Percentiles rank a stretch among this genome's conserved stretches.
Evolutionary conservation across 495 filamentous ascomycete species (phyloP).

Genomic region (Daldinia bambusicola): DNA sequence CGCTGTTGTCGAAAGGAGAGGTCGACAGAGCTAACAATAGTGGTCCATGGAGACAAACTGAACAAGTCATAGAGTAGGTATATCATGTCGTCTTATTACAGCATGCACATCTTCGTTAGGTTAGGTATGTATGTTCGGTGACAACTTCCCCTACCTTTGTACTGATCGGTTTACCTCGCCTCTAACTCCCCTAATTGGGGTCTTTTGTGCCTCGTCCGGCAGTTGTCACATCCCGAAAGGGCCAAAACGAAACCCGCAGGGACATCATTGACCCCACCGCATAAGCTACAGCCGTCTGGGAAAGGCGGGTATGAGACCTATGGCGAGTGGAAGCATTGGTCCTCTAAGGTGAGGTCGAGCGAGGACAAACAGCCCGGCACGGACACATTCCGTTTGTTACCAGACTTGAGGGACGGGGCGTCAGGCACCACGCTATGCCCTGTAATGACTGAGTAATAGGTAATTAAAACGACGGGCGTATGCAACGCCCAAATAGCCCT

Average conservation of each 20-base stretch:
- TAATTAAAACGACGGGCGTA: conserved; percentile 3
- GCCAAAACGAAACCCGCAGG: conserved; percentile 23
- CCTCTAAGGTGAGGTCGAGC: conserved; percentile 23
- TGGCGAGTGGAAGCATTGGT: conserved; percentile 7
- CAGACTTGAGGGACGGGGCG: conserved; percentile 26
- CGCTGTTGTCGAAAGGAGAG: conserved; percentile 24
- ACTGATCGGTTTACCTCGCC: conserved; percentile 41
- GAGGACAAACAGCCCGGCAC: conserved; percentile 25
- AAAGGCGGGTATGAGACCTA: conserved; percentile 35
- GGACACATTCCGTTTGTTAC: conserved; percentile 29
- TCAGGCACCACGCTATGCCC: conserved; percentile 30
- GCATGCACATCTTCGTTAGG: neutral
- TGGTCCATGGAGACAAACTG: conserved; percentile 22
- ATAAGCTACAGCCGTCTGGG: conserved; percentile 26
- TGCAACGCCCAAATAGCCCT: conserved; percentile 26
- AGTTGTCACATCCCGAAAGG: conserved; percentile 36
- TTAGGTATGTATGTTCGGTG: conserved; percentile 9
- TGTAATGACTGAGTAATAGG: conserved; percentile 42
- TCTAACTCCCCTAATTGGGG: conserved; percentile 34
- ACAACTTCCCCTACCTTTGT: conserved; percentile 32
- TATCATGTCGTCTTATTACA: conserved; percentile 37
- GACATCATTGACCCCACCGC: conserved; percentile 40
- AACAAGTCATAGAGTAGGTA: conserved; percentile 24
- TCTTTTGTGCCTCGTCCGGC: conserved; percentile 35
- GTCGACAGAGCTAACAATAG: conserved; percentile 5